Conservation (phyloP, 2,329 filamentous ascomycete species). For the Cryphonectria naterciae region DNA sequence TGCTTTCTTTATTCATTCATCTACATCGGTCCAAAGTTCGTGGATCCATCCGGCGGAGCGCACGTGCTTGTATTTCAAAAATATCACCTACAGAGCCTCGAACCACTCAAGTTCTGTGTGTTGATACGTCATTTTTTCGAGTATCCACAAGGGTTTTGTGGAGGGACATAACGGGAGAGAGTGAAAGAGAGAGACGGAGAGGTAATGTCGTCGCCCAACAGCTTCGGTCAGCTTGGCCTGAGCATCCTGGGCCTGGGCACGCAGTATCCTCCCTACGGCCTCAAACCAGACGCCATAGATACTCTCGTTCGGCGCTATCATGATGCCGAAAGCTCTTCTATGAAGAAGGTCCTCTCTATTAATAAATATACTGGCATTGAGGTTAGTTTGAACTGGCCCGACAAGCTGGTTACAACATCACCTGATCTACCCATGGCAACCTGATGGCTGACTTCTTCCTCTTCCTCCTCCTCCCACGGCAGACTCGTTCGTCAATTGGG, state of each 20-base stretch:
- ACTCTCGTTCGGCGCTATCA: slow-evolving; percentile 61
- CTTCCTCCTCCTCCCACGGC: not conserved
- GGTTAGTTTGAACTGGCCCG: slow-evolving; percentile 22
- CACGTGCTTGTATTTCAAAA: not conserved
- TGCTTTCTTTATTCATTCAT: not conserved
- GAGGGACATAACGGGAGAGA: not conserved
- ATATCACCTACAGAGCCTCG: not conserved
- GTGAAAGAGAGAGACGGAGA: not conserved
- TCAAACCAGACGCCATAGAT: slow-evolving; percentile 55
- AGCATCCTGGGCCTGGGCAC: slow-evolving; percentile 63
- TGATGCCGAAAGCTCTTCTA: slow-evolving; percentile 57
- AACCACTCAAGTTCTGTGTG: not conserved
- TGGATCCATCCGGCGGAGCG: not conserved
- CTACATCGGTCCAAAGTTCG: not conserved
- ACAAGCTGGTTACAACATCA: not conserved
- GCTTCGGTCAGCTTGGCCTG: slow-evolving; percentile 58
- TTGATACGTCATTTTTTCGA: not conserved
- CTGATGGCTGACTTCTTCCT: not conserved
- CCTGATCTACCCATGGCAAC: not conserved
- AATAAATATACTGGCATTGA: slow-evolving; percentile 70
- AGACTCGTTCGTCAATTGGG: slow-evolving; percentile 62
- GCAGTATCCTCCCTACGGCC: slow-evolving; percentile 62
- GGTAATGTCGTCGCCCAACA: slow-evolving; percentile 47
- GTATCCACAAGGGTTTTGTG: not conserved
- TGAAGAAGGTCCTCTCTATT: slow-evolving; percentile 66